phyloP scores from a whole-genome alignment of 1,284 basidiomycete species.

The Heliocybe sulcata region DNA sequence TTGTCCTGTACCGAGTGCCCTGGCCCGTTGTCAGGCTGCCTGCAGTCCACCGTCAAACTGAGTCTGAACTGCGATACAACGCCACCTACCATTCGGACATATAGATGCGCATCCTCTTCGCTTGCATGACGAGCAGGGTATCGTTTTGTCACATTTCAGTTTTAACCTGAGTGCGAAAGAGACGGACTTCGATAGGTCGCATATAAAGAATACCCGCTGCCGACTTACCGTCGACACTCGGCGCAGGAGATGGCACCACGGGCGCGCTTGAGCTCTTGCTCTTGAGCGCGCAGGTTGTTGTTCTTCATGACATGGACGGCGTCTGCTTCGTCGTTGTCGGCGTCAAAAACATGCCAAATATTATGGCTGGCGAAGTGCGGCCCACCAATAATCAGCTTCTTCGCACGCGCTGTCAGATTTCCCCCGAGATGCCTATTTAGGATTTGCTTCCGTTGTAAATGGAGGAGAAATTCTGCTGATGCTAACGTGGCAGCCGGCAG shows the following conservation, averaged over 20 bases:
- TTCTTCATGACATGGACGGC: background rate
- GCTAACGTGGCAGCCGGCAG: too few relatives aligned
- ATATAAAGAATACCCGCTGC: background rate
- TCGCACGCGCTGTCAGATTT: too few relatives aligned
- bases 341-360: too few relatives aligned
- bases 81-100: constrained; percentile 54
- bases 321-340: too few relatives aligned
- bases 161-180: constrained; percentile 42
- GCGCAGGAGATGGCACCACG: constrained; percentile 53
- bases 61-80: background rate
- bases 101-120: constrained; percentile 68
- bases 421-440: too few relatives aligned
- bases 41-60: constrained; percentile 8
- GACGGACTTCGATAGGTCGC: background rate
- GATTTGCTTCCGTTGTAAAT: too few relatives aligned
- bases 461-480: too few relatives aligned
- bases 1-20: constrained; percentile 54
- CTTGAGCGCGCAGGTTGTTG: constrained; percentile 10
- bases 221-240: constrained; percentile 47
- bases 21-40: constrained; percentile 60
- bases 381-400: too few relatives aligned
- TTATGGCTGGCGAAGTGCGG: too few relatives aligned
- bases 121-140: constrained; percentile 70
- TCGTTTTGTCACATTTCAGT: constrained; percentile 70
- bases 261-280: constrained; percentile 44